These are phyloP conservation scores for Neofusicoccum umdonicola DNA, from an alignment of 2,329 filamentous ascomycete species.

Conservation along the genomic window DNA sequence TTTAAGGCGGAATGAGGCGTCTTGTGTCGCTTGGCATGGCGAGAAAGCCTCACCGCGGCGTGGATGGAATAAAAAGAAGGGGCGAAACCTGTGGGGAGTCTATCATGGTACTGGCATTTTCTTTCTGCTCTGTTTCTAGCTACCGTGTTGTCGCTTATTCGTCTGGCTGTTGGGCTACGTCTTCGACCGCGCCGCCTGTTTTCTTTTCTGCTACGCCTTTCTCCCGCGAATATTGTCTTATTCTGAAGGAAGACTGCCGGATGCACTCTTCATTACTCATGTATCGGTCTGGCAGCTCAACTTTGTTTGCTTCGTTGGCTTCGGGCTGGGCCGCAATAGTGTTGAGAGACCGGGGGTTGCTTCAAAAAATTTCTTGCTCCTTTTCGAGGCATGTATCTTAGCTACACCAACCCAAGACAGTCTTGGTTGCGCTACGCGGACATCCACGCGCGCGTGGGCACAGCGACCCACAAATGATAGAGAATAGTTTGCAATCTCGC, in stretches of 20 bases:
- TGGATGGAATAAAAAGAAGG: conserved; percentile 4
- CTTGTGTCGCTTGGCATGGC: not conserved
- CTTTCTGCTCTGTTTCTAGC: not conserved
- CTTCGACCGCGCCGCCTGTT: not conserved
- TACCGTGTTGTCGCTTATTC: not conserved
- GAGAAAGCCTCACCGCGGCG: not conserved
- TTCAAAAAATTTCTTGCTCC: not conserved
- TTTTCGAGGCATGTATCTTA: conserved; percentile 6
- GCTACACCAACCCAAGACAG: not conserved
- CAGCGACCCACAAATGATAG: conserved; percentile 1
- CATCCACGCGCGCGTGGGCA: not conserved
- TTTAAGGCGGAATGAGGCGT: not conserved
- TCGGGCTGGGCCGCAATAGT: not conserved
- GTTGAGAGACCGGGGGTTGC: not conserved
- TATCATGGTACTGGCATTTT: conserved; percentile 1
- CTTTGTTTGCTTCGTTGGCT: not conserved
- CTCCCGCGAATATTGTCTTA: not conserved
- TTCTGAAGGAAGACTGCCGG: not conserved
- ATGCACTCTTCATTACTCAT: not conserved
- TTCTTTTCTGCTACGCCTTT: not conserved
- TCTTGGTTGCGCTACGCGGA: not conserved
- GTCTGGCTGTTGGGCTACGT: not conserved
- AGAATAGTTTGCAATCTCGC: not conserved
- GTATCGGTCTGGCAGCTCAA: not conserved
- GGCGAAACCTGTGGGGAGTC: not conserved